Conservation (phyloP, 495 filamentous ascomycete genomes). For the Stereocaulon alpinum region DNA sequence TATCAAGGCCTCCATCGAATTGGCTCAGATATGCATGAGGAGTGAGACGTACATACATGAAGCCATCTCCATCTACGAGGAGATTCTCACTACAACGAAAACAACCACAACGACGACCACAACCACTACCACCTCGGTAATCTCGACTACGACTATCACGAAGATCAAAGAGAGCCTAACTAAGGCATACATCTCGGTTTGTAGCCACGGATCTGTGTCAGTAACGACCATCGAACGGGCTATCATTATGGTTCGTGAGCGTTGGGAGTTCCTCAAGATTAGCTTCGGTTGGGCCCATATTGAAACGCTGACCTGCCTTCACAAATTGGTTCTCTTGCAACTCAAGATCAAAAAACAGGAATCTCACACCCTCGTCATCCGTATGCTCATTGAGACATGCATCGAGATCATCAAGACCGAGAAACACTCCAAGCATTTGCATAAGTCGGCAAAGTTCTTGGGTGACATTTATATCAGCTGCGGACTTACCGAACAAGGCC, state of each 20-base stretch:
- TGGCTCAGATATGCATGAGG: conserved; percentile 44
- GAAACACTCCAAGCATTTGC: conserved; percentile 39
- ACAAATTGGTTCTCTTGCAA: conserved; percentile 43
- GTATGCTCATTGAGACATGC: conserved; percentile 38
- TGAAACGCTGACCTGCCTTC: conserved; percentile 44
- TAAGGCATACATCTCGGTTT: conserved; percentile 41
- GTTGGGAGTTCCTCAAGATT: conserved; percentile 40
- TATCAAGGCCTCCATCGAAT: conserved; percentile 42
- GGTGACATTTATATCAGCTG: conserved; percentile 46
- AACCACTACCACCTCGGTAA: conserved; percentile 27
- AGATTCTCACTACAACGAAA: conserved; percentile 34
- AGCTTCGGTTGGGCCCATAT: conserved; percentile 45
- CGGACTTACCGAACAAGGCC: conserved; percentile 42
- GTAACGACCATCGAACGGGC: conserved; percentile 40
- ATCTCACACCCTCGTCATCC: conserved; percentile 34
- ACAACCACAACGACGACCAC: conserved; percentile 40
- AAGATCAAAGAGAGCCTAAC: conserved; percentile 48
- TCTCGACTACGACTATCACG: conserved; percentile 29
- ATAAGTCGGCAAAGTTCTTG: conserved; percentile 42
- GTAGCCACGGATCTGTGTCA: conserved; percentile 32
- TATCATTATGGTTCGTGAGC: conserved; percentile 41
- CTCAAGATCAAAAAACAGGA: conserved; percentile 37
- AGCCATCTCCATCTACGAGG: conserved; percentile 47
- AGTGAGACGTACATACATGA: conserved; percentile 43
- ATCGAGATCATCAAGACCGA: conserved; percentile 43